These are phyloP conservation scores for Colletotrichum incanum DNA, from an alignment of 2,329 filamentous ascomycete species.

Conservation along the genomic window DNA sequence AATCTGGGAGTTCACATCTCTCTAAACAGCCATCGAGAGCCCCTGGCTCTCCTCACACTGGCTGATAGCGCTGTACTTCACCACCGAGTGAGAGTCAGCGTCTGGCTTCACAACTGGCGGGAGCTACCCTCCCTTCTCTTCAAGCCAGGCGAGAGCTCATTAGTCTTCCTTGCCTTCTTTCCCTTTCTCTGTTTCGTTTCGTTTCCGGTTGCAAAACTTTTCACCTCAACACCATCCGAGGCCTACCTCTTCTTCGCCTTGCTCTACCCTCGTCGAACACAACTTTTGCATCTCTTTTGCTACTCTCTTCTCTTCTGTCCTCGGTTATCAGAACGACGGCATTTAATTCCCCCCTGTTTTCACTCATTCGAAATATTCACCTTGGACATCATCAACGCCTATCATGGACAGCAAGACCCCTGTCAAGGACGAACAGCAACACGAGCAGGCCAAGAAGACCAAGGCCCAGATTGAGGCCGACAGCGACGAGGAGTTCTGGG, in stretches of 20 bases:
- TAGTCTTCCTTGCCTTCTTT: background rate
- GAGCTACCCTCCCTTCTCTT: background rate
- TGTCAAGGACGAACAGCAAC: background rate
- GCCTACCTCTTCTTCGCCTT: background rate
- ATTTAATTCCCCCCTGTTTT: background rate
- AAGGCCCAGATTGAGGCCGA: background rate
- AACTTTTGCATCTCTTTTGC: background rate
- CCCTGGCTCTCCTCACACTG: background rate
- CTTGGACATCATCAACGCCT: background rate
- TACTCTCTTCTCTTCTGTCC: background rate
- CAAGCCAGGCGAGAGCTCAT: background rate
- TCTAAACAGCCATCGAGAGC: background rate
- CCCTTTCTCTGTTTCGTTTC: background rate
- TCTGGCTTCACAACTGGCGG: background rate
- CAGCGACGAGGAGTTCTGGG: background rate
- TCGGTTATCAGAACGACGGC: too few species aligned
- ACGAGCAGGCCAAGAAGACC: background rate
- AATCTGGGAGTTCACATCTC: background rate
- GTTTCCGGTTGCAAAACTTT: background rate
- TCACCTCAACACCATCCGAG: background rate
- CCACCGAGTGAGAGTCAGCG: background rate
- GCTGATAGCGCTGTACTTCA: background rate
- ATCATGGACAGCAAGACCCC: background rate
- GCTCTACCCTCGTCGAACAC: background rate
- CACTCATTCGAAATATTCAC: background rate